Evolutionary conservation across 331 rosid species (phyloP), one percentile per base, ranked within the genome.

Genomic region (Cydonia oblonga): DNA sequence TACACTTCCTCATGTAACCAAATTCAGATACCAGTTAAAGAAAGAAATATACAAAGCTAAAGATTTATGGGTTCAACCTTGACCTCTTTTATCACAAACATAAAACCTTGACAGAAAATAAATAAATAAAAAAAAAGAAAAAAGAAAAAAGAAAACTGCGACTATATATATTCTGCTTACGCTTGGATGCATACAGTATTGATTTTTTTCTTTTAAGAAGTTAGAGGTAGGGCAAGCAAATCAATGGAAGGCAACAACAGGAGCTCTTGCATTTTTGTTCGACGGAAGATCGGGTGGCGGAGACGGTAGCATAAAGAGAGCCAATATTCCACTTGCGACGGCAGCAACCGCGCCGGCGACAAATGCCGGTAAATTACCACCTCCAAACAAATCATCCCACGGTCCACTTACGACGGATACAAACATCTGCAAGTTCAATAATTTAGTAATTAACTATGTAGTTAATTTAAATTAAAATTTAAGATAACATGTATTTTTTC

Each of bases 291-390:
- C 96, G 2, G 88, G 85, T 9, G 93, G 82, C 20, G 96, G 93
- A 15, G 92, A 84, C 1, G 98, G 98, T 11, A 93, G 85, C 68
- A 93, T 3, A 23, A 84, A 28, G 40, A 93, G 35, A 0, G 98
- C 87, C 5, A 89, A 74, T 1, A 81, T 32, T n/a, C 92, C 90
- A 64, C 98, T 90, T 0, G 70, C 76, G 0, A 75, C 67, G 0
- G 98, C 95, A 0, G 97, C 88, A 23, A 90, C 64, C 0, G 90
- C 97, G 0, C 92, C 98, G 66, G 85, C 85, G 76, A 93, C 90
- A 26, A 93, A 93, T 1, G 96, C 98, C 0, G 97, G 97, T 77
- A 90, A 71, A 82, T 93, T 93, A 3, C 98, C 93, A 0, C 95
- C 98, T 0, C 98, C 97, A 62, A 93, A 90, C 16, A 81, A 66